Evolutionary conservation across 176 grass and related monocot species (phyloP).

Genomic region (Canna indica): DNA sequence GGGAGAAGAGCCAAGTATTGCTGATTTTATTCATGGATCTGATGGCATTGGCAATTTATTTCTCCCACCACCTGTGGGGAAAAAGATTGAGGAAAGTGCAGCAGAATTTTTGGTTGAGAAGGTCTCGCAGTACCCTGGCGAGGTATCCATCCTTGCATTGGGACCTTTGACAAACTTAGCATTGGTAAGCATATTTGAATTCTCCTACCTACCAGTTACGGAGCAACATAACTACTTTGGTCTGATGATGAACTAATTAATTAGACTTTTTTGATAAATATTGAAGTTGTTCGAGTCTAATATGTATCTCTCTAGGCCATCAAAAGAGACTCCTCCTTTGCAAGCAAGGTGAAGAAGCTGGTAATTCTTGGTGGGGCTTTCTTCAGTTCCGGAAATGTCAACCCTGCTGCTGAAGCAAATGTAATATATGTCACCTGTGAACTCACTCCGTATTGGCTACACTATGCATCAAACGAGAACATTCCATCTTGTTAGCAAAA

Average conservation of each 20-base stretch:
- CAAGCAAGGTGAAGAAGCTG: conserved; percentile 70
- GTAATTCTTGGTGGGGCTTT: conserved; percentile 81
- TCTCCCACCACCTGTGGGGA: conserved; percentile 39
- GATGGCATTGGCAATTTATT: conserved; percentile 62
- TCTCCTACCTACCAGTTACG: background rate
- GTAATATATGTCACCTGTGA: conserved; percentile 22
- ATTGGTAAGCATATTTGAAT: conserved; percentile 33
- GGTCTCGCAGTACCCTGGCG: conserved; percentile 54
- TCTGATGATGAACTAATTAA: background rate
- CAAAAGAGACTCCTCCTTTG: conserved; percentile 54
- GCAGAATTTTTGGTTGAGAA: conserved; percentile 63
- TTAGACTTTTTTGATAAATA: background rate
- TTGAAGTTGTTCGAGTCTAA: background rate
- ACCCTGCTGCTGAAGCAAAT: conserved; percentile 85
- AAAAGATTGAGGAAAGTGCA: conserved; percentile 51
- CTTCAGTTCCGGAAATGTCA: conserved; percentile 60
- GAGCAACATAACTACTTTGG: background rate
- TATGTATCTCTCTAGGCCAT: conserved; percentile 38
- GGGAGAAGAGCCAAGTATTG: conserved; percentile 55
- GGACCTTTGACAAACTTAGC: conserved; percentile 82
- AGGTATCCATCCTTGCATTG: conserved; percentile 74
- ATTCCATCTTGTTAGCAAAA: too few relatives aligned
- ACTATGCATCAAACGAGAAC: too few relatives aligned
- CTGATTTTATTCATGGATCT: conserved; percentile 69
- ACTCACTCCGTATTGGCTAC: background rate